Evolutionary conservation across 73 alveolate genomes (phyloP).

Genomic region (Paramecium pentaurelia): DNA sequence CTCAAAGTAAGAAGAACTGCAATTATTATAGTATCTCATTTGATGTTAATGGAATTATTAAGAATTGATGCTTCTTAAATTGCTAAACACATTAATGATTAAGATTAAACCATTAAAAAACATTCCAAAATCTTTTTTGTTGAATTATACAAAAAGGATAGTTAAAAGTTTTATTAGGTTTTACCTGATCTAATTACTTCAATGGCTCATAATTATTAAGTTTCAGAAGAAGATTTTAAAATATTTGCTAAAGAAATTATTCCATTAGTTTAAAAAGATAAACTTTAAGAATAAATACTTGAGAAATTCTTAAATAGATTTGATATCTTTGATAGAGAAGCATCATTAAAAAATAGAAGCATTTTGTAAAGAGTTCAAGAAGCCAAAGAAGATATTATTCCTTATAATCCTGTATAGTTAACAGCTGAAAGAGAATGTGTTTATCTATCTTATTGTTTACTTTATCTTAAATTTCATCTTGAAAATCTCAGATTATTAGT

Average conservation of each 20-base stretch:
- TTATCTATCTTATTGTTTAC: not conserved
- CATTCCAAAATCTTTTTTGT: constrained; percentile 16
- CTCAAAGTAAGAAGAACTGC: constrained; percentile 15
- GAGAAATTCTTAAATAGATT: not conserved
- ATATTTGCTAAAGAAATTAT: not conserved
- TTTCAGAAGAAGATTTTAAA: not conserved
- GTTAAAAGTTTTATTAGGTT: not conserved
- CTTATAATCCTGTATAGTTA: not conserved
- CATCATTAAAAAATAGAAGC: not conserved
- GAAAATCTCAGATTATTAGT: not conserved
- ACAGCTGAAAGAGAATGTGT: not conserved
- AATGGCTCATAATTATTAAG: not conserved
- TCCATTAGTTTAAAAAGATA: not conserved
- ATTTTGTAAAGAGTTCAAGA: not conserved
- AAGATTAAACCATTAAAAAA: not conserved
- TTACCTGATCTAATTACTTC: not conserved
- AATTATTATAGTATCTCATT: not conserved
- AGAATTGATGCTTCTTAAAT: not conserved
- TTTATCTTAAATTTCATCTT: not conserved
- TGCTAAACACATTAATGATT: constrained; percentile 2
- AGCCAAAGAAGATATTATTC: not conserved
- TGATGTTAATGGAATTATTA: not conserved
- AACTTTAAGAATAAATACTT: not conserved
- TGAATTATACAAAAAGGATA: not conserved
- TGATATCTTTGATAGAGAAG: constrained; percentile 11